Base-by-base conservation (phyloP, 2,329 filamentous ascomycete genomes). In the Nemania bipapillata region DNA sequence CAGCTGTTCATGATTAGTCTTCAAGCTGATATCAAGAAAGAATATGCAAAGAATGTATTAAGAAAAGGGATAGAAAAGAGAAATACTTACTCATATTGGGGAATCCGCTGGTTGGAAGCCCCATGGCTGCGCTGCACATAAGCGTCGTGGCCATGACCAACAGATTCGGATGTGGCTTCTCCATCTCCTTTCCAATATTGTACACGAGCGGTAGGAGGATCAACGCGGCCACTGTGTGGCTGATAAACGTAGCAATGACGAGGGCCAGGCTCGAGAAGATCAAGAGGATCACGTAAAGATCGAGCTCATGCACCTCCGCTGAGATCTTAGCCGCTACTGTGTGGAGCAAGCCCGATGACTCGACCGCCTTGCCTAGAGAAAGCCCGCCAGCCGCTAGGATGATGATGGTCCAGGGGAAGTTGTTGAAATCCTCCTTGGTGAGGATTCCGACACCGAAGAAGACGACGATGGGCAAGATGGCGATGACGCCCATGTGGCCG, bases 341-440 rank as follows among this genome's bases (percentile, higher is more conserved):
- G 78, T 97, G 92, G 35, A 99, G 85, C 11, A 99, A 86, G 1
- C 96, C 96, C 0, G 95, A 98, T 0, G 93, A 96, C 71, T 94
- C 95, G 66, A 99, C 96, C 0, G 95, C 92, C 80, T 97, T 97
- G 65, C 96, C 96, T 0, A 99, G 89, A 1, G 94, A 94, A 37
- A 99, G 83, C 7, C 96, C 96, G 54, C 96, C 96, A 0, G 96
- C 95, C 0, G 96, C 96, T 22, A 99, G 90, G 76, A 99, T 98
- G 81, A 99, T 97, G 81, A 99, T 99, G 22, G 96, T 99, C 96
- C 96, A 99, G 45, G 97, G 91, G 81, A 99, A 99, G 81, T 99
- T 99, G 85, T 99, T 99, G 79, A 99, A 99, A 82, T 99, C 96
- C 81, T 98, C 96, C 82, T 98, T 99, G 56, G 94, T 98, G 35